Base-by-base conservation (phyloP, 164 flowering plant species). In the Aristolochia contorta region DNA sequence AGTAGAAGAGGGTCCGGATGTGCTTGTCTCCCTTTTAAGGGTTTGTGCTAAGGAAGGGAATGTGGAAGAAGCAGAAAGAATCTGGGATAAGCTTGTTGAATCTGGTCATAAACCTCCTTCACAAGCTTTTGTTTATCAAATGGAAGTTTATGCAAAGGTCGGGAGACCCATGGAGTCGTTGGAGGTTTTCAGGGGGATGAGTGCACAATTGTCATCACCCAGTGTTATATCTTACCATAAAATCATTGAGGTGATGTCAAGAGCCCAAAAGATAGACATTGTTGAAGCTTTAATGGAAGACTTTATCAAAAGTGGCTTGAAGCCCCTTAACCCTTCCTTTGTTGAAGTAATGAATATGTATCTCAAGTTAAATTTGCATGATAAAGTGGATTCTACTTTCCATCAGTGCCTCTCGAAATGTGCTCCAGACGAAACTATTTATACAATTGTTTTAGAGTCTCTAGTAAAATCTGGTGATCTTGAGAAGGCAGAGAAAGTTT, bases 21-120 rank as follows among this genome's bases (percentile, higher is more conserved):
- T 86, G 58, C 88, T 88, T 52, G 66, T 94, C 45, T 94, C 97
- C 16, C 62, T 89, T 16, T 67, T 91, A 71, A 82, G 99, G 68
- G 84, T 87, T 62, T 86, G 83, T 65, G 76, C 89, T 21, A 88
- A 83, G 72, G 84, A 77, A 45, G 93, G 97, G 55, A 79, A 88
- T 64, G 75, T 84, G 57, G 85, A 75, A 51, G 96, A 84, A 74
- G 83, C 85, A 32, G 97, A 94, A 61, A 78, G 60, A 61, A 71
- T 77, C 23, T 94, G 96, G 96, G 56, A 33, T 54, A 82, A 80
- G 69, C 86, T 93, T 43, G 72, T 79, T 20, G 51, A 63, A 7
- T 72, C 64, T 57, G 83, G 76, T 48, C 54, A 48, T 47, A 64
- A 59, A 27, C 57, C 76, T 25, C 91, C 90, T 60, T 67, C 81